phyloP scores from a whole-genome alignment of 805 yeast species.

The Cyberlindnera xylosilytica region DNA sequence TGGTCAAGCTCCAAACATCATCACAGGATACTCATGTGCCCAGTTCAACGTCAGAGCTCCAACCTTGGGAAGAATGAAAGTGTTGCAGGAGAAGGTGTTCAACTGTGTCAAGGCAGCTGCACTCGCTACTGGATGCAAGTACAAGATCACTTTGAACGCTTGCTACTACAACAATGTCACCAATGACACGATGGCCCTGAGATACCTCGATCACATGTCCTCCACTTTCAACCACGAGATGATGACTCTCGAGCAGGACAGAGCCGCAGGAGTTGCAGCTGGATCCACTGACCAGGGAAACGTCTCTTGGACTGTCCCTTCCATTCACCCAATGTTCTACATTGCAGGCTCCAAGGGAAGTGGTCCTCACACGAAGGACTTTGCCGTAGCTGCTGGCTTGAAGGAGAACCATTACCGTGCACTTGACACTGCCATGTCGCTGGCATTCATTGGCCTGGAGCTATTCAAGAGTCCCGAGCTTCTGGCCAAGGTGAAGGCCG shows the following conservation, averaged over 20 bases:
- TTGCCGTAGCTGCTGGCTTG: conserved; percentile 10
- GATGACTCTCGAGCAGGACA: neutral
- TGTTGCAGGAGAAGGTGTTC: conserved; percentile 4
- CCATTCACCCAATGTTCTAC: conserved; percentile 9
- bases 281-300: conserved; percentile 13
- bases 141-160: neutral
- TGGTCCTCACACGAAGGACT: conserved; percentile 9
- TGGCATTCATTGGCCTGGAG: neutral
- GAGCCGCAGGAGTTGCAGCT: neutral
- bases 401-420: conserved; percentile 5
- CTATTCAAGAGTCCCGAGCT: conserved; percentile 1
- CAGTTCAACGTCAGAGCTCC: conserved; percentile 11
- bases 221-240: conserved; percentile 1
- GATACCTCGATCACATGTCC: conserved; percentile 3
- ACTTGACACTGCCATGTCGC: conserved; percentile 2
- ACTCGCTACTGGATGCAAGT: conserved; percentile 12
- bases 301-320: conserved; percentile 11
- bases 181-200: conserved; percentile 4
- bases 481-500: neutral
- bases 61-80: conserved; percentile 7
- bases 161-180: conserved; percentile 9
- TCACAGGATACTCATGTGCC: conserved; percentile 10
- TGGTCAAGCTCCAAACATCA: conserved; percentile 13
- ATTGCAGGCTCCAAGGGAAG: neutral
- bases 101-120: conserved; percentile 16